Base-by-base conservation (phyloP, 176 grass and related monocot species). In the Lolium multiflorum region DNA sequence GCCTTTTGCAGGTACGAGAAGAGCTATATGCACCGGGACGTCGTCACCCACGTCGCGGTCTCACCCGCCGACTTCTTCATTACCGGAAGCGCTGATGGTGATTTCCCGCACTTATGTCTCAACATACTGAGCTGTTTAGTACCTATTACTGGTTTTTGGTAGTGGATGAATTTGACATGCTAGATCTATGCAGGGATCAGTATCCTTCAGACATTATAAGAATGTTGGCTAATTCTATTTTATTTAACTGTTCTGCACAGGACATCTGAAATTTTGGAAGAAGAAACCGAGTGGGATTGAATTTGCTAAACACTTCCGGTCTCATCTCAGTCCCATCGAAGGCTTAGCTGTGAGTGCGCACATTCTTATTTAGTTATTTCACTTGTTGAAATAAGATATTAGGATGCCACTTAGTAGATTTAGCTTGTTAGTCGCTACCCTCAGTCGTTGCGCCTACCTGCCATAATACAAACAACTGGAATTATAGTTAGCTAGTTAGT, bases 221-320 rank as follows among this genome's bases (percentile, higher is more conserved):
- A 24, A 38, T 20, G 7, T 41, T 37, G 25, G 37, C 7, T 74
- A 5, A 26, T 87, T 61, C 18, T 1, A 10, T 16, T 47, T 84
- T 38, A 3, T 43, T 38, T 43, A 60, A 75, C 58, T 78, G 0
- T 84, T 84, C 25, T 74, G 63, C 85, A 7, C 17, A 96, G 96
- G 96, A 0, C 94, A 99, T 81, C 64, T 99, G 20, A 99, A 99
- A 79, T 99, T 99, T 72, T 99, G 97, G 97, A 99, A 96, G 90
- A 96, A 99, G 89, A 99, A 96, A 72, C 86, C 94, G 4, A 3
- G 72, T 14, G 94, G 97, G 62, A 88, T 99, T 24, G 97, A 99
- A 88, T 99, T 99, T 80, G 97, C 97, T 73, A 99, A 99, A 82
- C 97, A 99, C 87, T 99, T 99, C 50, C 88, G 90, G 74, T 96